Conservation (phyloP, 306 rosid genomes). For the Inga oerstediana region DNA sequence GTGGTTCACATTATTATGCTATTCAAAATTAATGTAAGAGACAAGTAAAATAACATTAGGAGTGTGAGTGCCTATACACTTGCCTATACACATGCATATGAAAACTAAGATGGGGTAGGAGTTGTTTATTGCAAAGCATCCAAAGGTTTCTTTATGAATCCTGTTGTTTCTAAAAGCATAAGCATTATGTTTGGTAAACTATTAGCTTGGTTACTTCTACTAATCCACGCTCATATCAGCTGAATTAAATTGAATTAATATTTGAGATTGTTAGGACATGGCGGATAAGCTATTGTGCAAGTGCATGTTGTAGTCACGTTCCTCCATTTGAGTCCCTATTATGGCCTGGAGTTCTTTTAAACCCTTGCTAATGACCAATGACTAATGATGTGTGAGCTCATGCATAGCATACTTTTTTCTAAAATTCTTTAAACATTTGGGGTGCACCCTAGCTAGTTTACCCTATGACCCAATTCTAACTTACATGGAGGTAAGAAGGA, state of each 20-base stretch:
- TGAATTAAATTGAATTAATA: background rate
- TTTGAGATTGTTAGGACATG: background rate
- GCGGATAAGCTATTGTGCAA: background rate
- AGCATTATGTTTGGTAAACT: background rate
- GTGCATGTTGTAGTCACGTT: background rate
- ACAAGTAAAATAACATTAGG: background rate
- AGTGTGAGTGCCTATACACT: background rate
- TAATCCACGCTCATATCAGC: background rate
- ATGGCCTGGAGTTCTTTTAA: background rate
- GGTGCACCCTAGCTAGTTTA: background rate
- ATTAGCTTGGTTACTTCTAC: background rate
- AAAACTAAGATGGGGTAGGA: background rate
- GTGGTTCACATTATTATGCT: background rate
- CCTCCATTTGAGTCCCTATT: background rate
- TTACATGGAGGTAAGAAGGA: background rate
- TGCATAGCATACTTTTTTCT: background rate
- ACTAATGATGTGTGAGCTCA: background rate
- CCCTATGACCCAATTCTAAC: background rate
- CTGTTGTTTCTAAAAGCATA: background rate
- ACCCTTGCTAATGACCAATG: background rate
- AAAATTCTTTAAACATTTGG: background rate
- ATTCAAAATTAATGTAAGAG: background rate
- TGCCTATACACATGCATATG: background rate
- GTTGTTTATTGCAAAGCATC: background rate
- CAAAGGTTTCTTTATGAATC: background rate